Conservation (phyloP, 371 early-diverging fungal genomes). For the Rhizomucor pusillus region DNA sequence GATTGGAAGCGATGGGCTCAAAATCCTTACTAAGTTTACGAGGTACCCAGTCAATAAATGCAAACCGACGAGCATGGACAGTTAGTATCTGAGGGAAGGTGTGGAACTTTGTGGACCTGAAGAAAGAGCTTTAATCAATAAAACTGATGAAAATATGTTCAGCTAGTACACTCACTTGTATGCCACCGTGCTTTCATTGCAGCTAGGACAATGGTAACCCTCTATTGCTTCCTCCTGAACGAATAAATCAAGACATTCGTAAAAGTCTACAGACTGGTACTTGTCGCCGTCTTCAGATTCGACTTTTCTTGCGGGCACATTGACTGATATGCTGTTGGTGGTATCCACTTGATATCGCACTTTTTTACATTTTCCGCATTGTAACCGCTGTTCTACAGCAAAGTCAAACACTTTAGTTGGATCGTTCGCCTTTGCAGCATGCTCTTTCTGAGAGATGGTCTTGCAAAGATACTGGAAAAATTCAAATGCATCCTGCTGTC, state of each 20-base stretch:
- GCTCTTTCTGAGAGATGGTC: conserved; percentile 74
- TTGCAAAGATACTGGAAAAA: conserved; percentile 82
- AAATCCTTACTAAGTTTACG: conserved; percentile 64
- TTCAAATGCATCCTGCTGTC: conserved; percentile 98
- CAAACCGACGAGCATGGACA: conserved; percentile 81
- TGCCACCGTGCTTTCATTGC: conserved; percentile 67
- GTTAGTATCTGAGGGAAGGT: conserved; percentile 87
- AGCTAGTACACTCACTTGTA: conserved; percentile 49
- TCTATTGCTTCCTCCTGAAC: conserved; percentile 60
- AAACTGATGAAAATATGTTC: neutral
- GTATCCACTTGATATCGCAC: conserved; percentile 73
- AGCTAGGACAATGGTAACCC: conserved; percentile 79
- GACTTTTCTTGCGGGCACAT: conserved; percentile 64
- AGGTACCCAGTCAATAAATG: conserved; percentile 88
- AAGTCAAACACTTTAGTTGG: conserved; percentile 82
- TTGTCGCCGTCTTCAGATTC: conserved; percentile 24
- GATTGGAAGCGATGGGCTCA: too few species aligned
- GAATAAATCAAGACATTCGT: conserved; percentile 71
- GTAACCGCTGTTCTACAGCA: conserved; percentile 74
- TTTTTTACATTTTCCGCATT: conserved; percentile 78
- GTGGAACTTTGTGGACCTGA: conserved; percentile 69
- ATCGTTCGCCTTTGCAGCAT: conserved; percentile 47
- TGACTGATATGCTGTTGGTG: conserved; percentile 67
- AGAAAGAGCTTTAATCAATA: neutral
- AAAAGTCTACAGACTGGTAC: conserved; percentile 69